Conservation (phyloP, 2,329 filamentous ascomycete genomes). For the Biscogniauxia sp. region DNA sequence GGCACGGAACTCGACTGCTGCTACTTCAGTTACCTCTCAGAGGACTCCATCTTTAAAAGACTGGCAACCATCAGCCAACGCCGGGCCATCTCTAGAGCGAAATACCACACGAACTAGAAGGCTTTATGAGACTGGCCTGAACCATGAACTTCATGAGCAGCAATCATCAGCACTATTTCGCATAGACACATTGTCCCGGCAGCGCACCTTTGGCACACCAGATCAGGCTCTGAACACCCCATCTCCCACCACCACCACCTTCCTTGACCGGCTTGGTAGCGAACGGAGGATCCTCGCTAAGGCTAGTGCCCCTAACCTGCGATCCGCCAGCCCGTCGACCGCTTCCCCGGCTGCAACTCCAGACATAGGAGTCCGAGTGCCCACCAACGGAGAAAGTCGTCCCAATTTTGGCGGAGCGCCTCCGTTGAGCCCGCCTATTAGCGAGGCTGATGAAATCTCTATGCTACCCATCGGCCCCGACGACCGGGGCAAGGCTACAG, state of each 20-base stretch:
- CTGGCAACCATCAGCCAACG: slow-evolving; percentile 40
- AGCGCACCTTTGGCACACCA: slow-evolving; percentile 51
- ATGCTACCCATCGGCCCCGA: slow-evolving; percentile 67
- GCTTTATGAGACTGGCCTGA: slow-evolving; percentile 80
- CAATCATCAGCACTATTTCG: slow-evolving; percentile 74
- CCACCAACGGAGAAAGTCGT: slow-evolving; percentile 37
- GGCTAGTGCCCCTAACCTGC: slow-evolving; percentile 68
- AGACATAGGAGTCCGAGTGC: slow-evolving; percentile 31
- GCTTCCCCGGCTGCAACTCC: slow-evolving; percentile 38
- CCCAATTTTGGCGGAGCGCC: slow-evolving; percentile 40
- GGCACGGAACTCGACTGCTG: slow-evolving; percentile 77
- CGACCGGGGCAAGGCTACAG: slow-evolving; percentile 54
- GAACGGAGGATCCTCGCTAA: slow-evolving; percentile 50
- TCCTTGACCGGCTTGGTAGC: slow-evolving; percentile 44
- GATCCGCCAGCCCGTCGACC: slow-evolving; percentile 51
- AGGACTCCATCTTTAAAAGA: slow-evolving; percentile 52
- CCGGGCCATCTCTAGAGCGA: slow-evolving; percentile 54
- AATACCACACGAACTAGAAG: slow-evolving; percentile 68
- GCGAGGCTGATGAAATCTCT: slow-evolving; percentile 67
- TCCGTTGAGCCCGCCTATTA: slow-evolving; percentile 67
- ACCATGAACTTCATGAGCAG: slow-evolving; percentile 76
- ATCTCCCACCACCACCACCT: slow-evolving; percentile 43
- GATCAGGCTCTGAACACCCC: slow-evolving; percentile 45
- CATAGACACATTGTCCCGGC: slow-evolving; percentile 73
- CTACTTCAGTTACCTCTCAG: slow-evolving; percentile 84